A percentile compares a stretch with the other conserved stretches of the same genome.
These are phyloP conservation scores for Verticillium tricorpus DNA, from an alignment of 2,329 filamentous ascomycete genomes.

Conservation along the genomic window DNA sequence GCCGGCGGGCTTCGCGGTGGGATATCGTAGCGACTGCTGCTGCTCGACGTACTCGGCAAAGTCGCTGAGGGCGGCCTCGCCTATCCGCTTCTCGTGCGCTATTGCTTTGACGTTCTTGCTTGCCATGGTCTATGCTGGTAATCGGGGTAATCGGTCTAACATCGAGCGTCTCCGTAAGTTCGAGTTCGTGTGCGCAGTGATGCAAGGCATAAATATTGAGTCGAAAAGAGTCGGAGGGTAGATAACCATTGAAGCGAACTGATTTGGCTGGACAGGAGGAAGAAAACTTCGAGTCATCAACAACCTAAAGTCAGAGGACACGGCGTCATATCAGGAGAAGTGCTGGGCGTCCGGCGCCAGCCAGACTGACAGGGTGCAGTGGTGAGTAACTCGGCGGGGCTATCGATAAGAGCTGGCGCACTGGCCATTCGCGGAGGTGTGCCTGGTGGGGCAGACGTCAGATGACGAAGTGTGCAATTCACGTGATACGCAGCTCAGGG, in stretches of 20 bases:
- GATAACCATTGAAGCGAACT: slow-evolving; percentile 1
- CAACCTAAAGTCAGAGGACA: slow-evolving; percentile 4
- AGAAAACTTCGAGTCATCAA: slow-evolving; percentile 8
- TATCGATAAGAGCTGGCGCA: slow-evolving; percentile 17
- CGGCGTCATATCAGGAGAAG: background rate
- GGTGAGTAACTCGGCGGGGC: slow-evolving; percentile 11
- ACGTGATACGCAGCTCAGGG: background rate
- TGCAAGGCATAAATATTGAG: background rate
- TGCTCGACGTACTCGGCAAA: slow-evolving; percentile 97
- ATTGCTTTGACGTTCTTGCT: slow-evolving; percentile 56
- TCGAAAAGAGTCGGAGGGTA: slow-evolving; percentile 9
- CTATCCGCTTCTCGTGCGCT: slow-evolving; percentile 76
- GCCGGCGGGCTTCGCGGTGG: slow-evolving; percentile 29
- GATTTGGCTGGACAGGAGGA: background rate
- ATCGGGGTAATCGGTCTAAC: slow-evolving; percentile 23
- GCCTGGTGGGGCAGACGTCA: background rate
- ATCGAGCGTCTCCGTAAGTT: slow-evolving; percentile 14
- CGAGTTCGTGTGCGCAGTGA: background rate
- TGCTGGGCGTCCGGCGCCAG: background rate
- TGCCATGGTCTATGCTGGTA: slow-evolving; percentile 38
- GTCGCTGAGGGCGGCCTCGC: slow-evolving; percentile 86
- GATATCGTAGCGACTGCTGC: slow-evolving; percentile 74
- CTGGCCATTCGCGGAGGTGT: slow-evolving; percentile 5
- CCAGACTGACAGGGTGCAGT: background rate
- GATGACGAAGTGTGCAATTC: background rate